These are phyloP conservation scores for Zymoseptoria crescenta DNA, from an alignment of 2,329 filamentous ascomycete species.

Conservation along the genomic window DNA sequence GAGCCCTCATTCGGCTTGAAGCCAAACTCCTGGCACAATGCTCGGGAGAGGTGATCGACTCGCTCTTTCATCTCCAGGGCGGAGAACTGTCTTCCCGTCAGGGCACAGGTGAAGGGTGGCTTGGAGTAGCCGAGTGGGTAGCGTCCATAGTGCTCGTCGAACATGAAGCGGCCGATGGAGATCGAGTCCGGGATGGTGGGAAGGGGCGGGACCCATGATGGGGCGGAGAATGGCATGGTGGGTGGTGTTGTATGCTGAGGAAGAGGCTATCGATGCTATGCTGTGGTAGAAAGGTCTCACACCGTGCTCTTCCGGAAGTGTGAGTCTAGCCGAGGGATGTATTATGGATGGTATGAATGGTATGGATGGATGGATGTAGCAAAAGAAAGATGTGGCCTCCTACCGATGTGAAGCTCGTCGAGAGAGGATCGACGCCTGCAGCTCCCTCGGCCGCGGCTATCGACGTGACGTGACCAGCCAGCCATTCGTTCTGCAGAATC, in stretches of 20 bases:
- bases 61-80: conserved; percentile 56
- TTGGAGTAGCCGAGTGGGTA: conserved; percentile 53
- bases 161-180: conserved; percentile 68
- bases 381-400: neutral
- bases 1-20: conserved; percentile 62
- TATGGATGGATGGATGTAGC: neutral
- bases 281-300: neutral
- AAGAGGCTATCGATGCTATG: neutral
- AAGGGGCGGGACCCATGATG: conserved; percentile 54
- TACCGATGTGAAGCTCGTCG: neutral
- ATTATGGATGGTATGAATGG: neutral
- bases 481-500: too few species aligned
- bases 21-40: conserved; percentile 61
- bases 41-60: conserved; percentile 59
- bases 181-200: conserved; percentile 67
- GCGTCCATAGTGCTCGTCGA: conserved; percentile 63
- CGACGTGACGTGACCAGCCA: neutral
- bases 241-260: neutral
- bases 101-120: conserved; percentile 68
- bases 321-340: neutral
- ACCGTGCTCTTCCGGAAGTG: neutral
- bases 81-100: conserved; percentile 59
- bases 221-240: conserved; percentile 50
- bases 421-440: neutral
- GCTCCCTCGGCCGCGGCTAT: neutral